Evolutionary conservation across 805 yeast species (phyloP).

Genomic region (Torulaspora franciscae): DNA sequence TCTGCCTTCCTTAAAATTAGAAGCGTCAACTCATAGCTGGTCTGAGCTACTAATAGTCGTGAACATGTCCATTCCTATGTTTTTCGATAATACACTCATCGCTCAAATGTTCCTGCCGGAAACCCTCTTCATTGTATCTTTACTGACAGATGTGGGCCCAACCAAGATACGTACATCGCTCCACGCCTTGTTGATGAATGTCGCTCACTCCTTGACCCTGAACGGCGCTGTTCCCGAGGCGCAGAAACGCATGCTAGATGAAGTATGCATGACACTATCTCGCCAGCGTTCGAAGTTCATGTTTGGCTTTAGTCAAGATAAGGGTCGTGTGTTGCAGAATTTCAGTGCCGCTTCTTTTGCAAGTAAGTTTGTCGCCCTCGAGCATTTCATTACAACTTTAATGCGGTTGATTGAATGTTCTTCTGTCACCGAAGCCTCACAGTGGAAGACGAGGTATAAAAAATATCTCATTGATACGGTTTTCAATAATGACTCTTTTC

Average conservation of each 20-base stretch:
- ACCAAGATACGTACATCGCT: slow-evolving; percentile 53
- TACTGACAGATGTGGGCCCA: slow-evolving; percentile 50
- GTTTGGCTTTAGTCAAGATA: slow-evolving; percentile 62
- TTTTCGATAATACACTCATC: slow-evolving; percentile 62
- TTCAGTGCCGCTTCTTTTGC: slow-evolving; percentile 38
- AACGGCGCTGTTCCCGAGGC: slow-evolving; percentile 46
- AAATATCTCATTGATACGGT: slow-evolving; percentile 60
- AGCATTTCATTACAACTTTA: slow-evolving; percentile 53
- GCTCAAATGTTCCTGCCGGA: slow-evolving; percentile 68
- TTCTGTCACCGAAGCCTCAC: slow-evolving; percentile 42
- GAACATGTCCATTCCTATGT: slow-evolving; percentile 55
- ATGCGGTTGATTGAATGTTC: slow-evolving; percentile 48
- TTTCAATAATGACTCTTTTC: slow-evolving; percentile 48
- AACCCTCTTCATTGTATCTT: slow-evolving; percentile 59
- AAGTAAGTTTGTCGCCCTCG: slow-evolving; percentile 43
- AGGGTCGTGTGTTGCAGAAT: slow-evolving; percentile 35
- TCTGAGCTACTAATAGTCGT: slow-evolving; percentile 67
- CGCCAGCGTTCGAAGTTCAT: slow-evolving; percentile 65
- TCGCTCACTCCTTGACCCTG: slow-evolving; percentile 62
- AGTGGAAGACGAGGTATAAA: slow-evolving; percentile 64
- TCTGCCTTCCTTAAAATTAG: slow-evolving; percentile 39
- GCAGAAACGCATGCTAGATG: slow-evolving; percentile 41
- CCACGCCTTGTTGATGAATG: slow-evolving; percentile 57
- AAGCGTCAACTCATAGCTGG: slow-evolving; percentile 51
- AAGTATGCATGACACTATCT: slow-evolving; percentile 39